Evolutionary conservation across 208 protist species (phyloP), one percentile per base, ranked within the genome.

Genomic region (Acanthamoeba castellanii): DNA sequence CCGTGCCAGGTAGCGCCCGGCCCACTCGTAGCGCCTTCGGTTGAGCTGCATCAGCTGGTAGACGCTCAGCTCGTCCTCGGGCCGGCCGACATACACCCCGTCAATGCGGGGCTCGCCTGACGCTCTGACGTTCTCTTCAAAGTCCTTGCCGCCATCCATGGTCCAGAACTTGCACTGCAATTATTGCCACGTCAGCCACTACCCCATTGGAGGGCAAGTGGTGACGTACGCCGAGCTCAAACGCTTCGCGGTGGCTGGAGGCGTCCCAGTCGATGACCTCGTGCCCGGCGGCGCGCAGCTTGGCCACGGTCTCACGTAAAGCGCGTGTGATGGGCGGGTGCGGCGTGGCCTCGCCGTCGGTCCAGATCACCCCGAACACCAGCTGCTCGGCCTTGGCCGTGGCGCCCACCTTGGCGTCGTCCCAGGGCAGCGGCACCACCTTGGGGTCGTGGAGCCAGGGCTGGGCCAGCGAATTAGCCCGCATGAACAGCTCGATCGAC

Each of bases 401-500:
- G 14, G 25, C 34, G 52, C 0, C 47, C 30, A 68, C 47, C n/a
- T 61, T 34, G 82, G 18, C n/a, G 14, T 37, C 22, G 37, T 85
- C 27, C 92, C 92, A 94, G 22, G 92, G 92, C 22, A 89, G 25
- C n/a, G 66, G 92, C 47, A 30, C 18, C 84, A 94, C 52, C 32
- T 52, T 27, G 30, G 88, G 84, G 92, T 88, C 72, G 25, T 27
- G 27, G 25, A 50, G 52, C 66, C 66, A 92, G 22, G 92, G 82
- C 57, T 27, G 27, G 66, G 34, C 52, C 45, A 25, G 93, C 11
- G 72, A 32, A 11, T 81, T 81, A 6, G 89, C 50, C 50, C 25
- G 1, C 93, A 95, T 95, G 37, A 94, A 57, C 16, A 95, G 84
- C 57, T 95, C 93, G 30, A 94, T 16, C 72, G 92, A 81, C 18